Evolutionary conservation across 208 protist species (phyloP).

Genomic region (Acanthamoeba rhysodes): DNA sequence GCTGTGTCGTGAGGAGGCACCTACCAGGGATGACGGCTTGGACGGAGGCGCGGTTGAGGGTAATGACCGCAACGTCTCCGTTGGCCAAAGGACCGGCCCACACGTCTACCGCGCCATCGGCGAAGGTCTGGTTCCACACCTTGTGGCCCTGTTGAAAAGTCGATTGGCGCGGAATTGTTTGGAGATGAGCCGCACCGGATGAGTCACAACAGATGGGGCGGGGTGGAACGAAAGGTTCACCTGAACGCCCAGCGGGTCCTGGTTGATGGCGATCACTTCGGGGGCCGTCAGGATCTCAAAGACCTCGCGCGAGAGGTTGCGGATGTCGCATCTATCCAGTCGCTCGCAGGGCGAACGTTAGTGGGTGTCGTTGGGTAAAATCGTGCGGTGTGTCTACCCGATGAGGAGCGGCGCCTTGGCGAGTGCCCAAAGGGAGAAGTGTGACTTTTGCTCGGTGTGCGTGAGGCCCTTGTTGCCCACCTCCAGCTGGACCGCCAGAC

Average conservation of each 20-base stretch:
- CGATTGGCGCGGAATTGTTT: not conserved
- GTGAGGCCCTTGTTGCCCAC: conserved; percentile 84
- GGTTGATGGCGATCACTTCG: conserved; percentile 87
- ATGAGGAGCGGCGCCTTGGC: conserved; percentile 76
- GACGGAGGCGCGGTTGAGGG: conserved; percentile 78
- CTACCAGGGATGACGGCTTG: not conserved
- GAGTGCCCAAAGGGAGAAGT: conserved; percentile 74
- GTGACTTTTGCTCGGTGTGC: conserved; percentile 75
- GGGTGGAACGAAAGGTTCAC: not conserved
- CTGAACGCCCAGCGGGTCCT: conserved; percentile 83
- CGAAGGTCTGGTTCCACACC: conserved; percentile 11
- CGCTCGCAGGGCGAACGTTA: conserved; percentile 81
- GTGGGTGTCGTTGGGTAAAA: too few relatives aligned
- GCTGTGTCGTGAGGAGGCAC: too few relatives aligned
- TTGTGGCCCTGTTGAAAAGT: conserved; percentile 21
- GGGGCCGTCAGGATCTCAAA: conserved; percentile 74
- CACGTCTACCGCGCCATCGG: conserved; percentile 68
- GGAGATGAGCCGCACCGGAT: not conserved
- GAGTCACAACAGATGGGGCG: not conserved
- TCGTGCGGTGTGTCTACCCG: conserved; percentile 75
- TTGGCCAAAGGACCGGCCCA: conserved; percentile 81
- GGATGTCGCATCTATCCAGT: conserved; percentile 77
- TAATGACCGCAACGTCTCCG: conserved; percentile 77
- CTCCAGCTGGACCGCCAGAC: conserved; percentile 38
- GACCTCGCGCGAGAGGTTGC: conserved; percentile 67